Base-by-base conservation (phyloP, 2,329 filamentous ascomycete genomes). In the Aspergillus sclerotialis region DNA sequence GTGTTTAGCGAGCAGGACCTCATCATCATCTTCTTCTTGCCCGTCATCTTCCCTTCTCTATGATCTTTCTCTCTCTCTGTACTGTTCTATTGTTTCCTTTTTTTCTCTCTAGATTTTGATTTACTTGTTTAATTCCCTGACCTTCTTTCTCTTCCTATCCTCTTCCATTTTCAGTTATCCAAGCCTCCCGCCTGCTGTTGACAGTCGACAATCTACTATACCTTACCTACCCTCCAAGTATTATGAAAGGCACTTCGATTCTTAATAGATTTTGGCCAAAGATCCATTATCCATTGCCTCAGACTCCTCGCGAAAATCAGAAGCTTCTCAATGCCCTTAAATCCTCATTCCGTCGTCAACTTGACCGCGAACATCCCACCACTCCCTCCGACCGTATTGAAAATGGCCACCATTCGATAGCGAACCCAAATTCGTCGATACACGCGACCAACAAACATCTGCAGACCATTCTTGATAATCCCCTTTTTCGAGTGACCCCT, bases 261-360 rank as follows among this genome's bases (percentile, higher is more conserved):
- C 61, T 68, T 27, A 57, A 61, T 27, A 69, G 64, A 36, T 60
- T 68, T 14, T 65, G 76, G 52, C 65, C 68, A 16, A 77, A 72
- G 51, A 66, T 82, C 26, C 68, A 72, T 44, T 63, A 61, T 27
- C 67, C 65, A 30, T 56, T 64, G 18, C 62, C 77, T 15, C 63
- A 79, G 11, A 75, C 68, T 16, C 64, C 69, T 4, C 68, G 68
- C 37, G 75, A 82, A 48, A 77, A 73, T 11, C 65, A 75, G 41
- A 70, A 76, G 46, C 64, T 83, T 6, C 68, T 82, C 26, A 69
- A 64, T 34, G 65, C 77, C 13, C 68, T 83, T 43, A 80, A 76
- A 14, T 69, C 67, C 26, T 81, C 77, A 9, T 83, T 83, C 54
- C 69, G 76, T 44, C 65, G 69, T 32, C 76, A 81, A 38, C 69